Percentiles rank a stretch among this genome's conserved stretches.
Evolutionary conservation across 805 yeast species (phyloP).

Genomic region (Yamadazyma akitaensis): DNA sequence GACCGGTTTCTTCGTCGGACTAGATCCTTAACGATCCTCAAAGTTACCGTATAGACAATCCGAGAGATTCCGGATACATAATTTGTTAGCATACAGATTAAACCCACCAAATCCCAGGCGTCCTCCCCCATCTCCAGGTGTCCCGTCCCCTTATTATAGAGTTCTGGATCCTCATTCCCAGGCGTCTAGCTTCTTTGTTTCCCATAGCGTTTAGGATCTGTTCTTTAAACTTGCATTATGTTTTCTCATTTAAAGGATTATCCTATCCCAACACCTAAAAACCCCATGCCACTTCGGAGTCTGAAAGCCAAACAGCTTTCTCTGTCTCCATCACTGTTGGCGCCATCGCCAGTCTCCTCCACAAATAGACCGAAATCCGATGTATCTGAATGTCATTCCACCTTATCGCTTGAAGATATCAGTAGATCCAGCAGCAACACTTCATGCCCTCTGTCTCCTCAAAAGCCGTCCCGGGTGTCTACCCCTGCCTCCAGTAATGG

Average conservation of each 20-base stretch:
- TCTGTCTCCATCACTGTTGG: neutral
- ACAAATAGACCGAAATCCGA: conserved; percentile 3
- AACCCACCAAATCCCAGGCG: neutral
- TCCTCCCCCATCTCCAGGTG: neutral
- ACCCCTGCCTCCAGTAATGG: neutral
- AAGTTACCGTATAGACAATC: neutral
- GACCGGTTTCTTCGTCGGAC: neutral
- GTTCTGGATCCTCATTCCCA: too few relatives aligned
- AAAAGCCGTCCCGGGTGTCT: neutral
- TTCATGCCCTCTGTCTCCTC: conserved; percentile 7
- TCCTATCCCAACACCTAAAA: conserved; percentile 6
- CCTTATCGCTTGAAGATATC: conserved; percentile 3
- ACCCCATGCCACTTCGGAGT: conserved; percentile 1
- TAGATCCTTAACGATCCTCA: neutral
- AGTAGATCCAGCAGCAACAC: conserved; percentile 5
- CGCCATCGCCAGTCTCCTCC: neutral
- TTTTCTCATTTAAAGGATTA: neutral
- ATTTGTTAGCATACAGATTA: neutral
- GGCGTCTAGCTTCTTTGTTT: neutral
- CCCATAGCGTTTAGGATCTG: neutral
- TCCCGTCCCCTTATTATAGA: neutral
- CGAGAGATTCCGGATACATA: neutral
- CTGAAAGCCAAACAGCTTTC: neutral
- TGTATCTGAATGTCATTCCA: conserved; percentile 4
- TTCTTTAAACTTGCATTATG: neutral